Percentiles rank a stretch among this genome's conserved stretches.
Evolutionary conservation across 139 green algal species (phyloP).

Genomic region (Coelastrella sp.): DNA sequence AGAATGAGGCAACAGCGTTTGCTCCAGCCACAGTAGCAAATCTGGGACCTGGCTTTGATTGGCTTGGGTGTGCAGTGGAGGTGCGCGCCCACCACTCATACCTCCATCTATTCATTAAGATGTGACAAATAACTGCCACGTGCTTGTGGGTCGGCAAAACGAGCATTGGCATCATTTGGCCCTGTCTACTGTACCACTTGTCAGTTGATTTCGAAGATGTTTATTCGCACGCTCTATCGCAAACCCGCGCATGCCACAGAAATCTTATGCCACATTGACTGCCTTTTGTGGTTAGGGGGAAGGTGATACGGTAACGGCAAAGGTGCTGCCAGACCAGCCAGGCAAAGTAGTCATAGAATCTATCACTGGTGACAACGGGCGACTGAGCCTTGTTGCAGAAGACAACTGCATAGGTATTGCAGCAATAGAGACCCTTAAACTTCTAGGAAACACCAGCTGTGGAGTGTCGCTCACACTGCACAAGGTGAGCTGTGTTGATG

Average conservation of each 20-base stretch:
- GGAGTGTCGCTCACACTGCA: conserved; percentile 86
- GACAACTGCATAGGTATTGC: conserved; percentile 97
- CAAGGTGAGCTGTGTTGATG: conserved; percentile 72
- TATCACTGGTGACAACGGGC: conserved; percentile 91
- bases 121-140: neutral
- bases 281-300: conserved; percentile 69
- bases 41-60: conserved; percentile 97
- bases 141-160: too few species aligned
- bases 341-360: conserved; percentile 87
- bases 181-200: too few species aligned
- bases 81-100: conserved; percentile 47
- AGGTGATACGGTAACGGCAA: conserved; percentile 89
- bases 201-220: too few species aligned
- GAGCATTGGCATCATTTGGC: too few species aligned
- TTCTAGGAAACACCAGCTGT: conserved; percentile 81
- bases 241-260: too few species aligned
- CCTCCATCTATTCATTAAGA: neutral
- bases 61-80: conserved; percentile 96
- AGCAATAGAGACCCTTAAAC: conserved; percentile 85
- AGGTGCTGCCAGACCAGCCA: conserved; percentile 68
- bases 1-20: conserved; percentile 79
- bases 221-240: too few species aligned
- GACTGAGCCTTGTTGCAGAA: conserved; percentile 80
- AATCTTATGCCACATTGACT: neutral
- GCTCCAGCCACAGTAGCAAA: conserved; percentile 97